phyloP scores from a whole-genome alignment of 1,139 yeast genomes.

The Blastobotrys ciferrii region DNA sequence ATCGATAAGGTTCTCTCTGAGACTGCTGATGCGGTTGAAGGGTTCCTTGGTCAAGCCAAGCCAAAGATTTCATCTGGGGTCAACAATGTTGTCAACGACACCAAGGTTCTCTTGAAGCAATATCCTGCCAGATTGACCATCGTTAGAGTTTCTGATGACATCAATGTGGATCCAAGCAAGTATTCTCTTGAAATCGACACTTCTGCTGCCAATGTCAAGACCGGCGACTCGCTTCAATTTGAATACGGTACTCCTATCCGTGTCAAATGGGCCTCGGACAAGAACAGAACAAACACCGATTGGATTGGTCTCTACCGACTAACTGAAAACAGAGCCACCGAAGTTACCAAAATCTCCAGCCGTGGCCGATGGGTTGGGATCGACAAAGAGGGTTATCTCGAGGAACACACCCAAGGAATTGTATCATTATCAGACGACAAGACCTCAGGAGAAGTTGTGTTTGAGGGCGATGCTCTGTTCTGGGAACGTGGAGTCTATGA shows the following conservation, averaged over 20 bases:
- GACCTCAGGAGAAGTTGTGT: slow-evolving; percentile 51
- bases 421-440: slow-evolving; percentile 23
- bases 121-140: slow-evolving; percentile 40
- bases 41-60: slow-evolving; percentile 34
- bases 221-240: slow-evolving; percentile 18
- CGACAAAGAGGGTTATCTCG: slow-evolving; percentile 37
- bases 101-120: slow-evolving; percentile 35
- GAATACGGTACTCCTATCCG: slow-evolving; percentile 50
- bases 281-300: slow-evolving; percentile 47
- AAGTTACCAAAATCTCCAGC: slow-evolving; percentile 61
- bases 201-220: slow-evolving; percentile 10
- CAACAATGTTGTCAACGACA: slow-evolving; percentile 33
- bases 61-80: slow-evolving; percentile 30
- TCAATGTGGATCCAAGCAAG: slow-evolving; percentile 28
- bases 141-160: slow-evolving; percentile 34
- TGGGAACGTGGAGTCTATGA: slow-evolving; percentile 78
- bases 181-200: slow-evolving; percentile 28
- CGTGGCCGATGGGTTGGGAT: slow-evolving; percentile 69
- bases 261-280: slow-evolving; percentile 59
- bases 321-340: slow-evolving; percentile 58
- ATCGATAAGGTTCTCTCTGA: slow-evolving; percentile 40
- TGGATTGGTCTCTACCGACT: slow-evolving; percentile 81
- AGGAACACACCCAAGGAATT: slow-evolving; percentile 29
- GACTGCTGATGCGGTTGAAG: slow-evolving; percentile 37
- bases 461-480: slow-evolving; percentile 50